phyloP scores from a whole-genome alignment of 768 basidiomycete species.

The Boletus barrowsii region DNA sequence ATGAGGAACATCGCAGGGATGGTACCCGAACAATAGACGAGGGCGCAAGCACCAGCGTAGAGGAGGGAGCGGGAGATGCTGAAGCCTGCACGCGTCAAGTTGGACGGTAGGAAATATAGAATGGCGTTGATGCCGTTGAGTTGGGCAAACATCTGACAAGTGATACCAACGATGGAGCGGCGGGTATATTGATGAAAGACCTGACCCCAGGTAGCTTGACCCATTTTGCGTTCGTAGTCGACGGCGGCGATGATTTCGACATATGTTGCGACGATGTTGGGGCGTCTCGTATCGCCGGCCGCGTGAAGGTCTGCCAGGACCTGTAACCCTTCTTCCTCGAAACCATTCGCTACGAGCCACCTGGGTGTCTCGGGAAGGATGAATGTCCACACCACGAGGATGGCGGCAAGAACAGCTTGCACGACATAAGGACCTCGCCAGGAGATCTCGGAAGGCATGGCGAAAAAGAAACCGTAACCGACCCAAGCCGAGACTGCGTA shows the following conservation, averaged over 20 bases:
- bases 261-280: slow-evolving; percentile 43
- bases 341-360: slow-evolving; percentile 55
- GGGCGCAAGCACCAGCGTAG: slow-evolving; percentile 44
- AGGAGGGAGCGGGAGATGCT: slow-evolving; percentile 40
- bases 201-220: slow-evolving; percentile 45
- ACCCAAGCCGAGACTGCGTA: slow-evolving; percentile 50
- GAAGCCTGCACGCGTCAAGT: slow-evolving; percentile 50
- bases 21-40: slow-evolving; percentile 49
- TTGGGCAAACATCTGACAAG: slow-evolving; percentile 54
- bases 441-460: slow-evolving; percentile 43
- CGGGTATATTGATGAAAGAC: slow-evolving; percentile 50
- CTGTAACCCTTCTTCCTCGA: slow-evolving; percentile 45
- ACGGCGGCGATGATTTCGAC: slow-evolving; percentile 40
- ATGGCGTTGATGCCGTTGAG: slow-evolving; percentile 58
- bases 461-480: slow-evolving; percentile 49
- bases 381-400: slow-evolving; percentile 48
- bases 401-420: slow-evolving; percentile 46
- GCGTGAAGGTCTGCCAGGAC: slow-evolving; percentile 60
- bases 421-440: slow-evolving; percentile 58
- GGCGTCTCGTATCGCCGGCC: slow-evolving; percentile 43
- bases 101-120: slow-evolving; percentile 55
- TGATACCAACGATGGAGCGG: slow-evolving; percentile 49
- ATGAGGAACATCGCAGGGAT: slow-evolving; percentile 53
- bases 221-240: slow-evolving; percentile 38
- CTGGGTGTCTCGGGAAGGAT: slow-evolving; percentile 51